These are phyloP conservation scores for Wallacemonas collosoma DNA, from an alignment of 208 protist species.

Conservation along the genomic window DNA sequence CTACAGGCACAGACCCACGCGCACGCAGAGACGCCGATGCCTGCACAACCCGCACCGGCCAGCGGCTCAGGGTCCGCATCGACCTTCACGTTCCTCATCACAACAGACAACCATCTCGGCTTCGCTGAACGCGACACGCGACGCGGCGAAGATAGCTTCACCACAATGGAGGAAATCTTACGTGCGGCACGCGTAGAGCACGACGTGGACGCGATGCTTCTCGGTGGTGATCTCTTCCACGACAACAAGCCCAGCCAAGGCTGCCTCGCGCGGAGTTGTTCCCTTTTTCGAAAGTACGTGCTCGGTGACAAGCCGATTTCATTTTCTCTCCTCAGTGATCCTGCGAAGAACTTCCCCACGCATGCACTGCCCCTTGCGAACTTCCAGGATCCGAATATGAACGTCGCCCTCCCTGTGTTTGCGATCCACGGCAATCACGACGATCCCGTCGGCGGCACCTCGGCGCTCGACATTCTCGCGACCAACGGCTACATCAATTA, in stretches of 20 bases:
- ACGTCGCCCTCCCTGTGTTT: conserved; percentile 98
- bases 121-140: conserved; percentile 95
- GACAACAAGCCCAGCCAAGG: conserved; percentile 98
- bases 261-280: conserved; percentile 87
- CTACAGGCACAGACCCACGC: too few species aligned
- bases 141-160: conserved; percentile 98
- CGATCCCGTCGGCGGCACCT: conserved; percentile 96
- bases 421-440: conserved; percentile 99
- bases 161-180: conserved; percentile 98
- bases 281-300: conserved; percentile 91
- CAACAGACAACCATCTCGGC: conserved; percentile 98
- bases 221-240: conserved; percentile 99
- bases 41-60: not conserved
- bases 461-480: conserved; percentile 95
- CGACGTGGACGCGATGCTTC: conserved; percentile 96
- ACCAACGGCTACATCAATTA: conserved; percentile 98
- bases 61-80: conserved; percentile 29
- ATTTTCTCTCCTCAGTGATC: conserved; percentile 94
- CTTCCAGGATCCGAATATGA: conserved; percentile 98
- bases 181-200: conserved; percentile 89
- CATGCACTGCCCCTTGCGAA: conserved; percentile 82
- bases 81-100: conserved; percentile 90
- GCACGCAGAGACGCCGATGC: conserved; percentile 9
- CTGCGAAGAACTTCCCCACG: conserved; percentile 88
- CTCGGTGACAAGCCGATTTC: conserved; percentile 90